A percentile compares a stretch with the other conserved stretches of the same genome.
Conservation (phyloP, 768 basidiomycete genomes). For the Auricularia auricula-judae region DNA sequence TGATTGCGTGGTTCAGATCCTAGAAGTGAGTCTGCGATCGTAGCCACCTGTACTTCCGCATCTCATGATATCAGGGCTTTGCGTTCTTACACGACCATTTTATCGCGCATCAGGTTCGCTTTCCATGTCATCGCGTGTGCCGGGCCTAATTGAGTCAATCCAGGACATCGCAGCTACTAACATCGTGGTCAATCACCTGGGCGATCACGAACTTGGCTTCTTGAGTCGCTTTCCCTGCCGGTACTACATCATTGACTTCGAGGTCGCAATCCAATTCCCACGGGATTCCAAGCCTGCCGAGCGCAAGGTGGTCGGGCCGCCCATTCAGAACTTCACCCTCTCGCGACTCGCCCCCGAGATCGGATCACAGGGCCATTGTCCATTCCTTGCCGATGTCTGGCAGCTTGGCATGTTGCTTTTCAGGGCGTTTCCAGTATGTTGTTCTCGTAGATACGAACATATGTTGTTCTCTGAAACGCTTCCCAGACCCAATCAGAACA, state of each 20-base stretch:
- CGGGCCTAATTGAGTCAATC: no score
- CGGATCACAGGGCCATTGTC: background rate
- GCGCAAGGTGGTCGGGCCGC: background rate
- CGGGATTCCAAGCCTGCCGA: background rate
- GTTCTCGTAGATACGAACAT: no score
- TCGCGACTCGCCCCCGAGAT: background rate
- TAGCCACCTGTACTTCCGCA: background rate
- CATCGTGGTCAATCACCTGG: background rate
- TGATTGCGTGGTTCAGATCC: background rate
- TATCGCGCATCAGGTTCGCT: background rate
- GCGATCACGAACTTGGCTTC: background rate
- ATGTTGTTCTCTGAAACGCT: no score
- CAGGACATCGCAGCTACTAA: background rate
- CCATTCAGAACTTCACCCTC: background rate
- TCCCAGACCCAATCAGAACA: no score
- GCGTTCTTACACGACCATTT: background rate
- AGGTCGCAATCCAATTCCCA: background rate
- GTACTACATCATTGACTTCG: background rate
- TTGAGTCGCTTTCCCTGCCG: background rate
- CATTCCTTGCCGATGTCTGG: background rate
- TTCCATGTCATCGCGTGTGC: no score
- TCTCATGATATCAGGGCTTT: background rate
- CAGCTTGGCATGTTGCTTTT: background rate
- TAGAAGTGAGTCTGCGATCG: background rate
- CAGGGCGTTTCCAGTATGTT: background rate